Evolutionary conservation across 2,329 filamentous ascomycete genomes (phyloP).

Genomic region (Ophiocordyceps australis): DNA sequence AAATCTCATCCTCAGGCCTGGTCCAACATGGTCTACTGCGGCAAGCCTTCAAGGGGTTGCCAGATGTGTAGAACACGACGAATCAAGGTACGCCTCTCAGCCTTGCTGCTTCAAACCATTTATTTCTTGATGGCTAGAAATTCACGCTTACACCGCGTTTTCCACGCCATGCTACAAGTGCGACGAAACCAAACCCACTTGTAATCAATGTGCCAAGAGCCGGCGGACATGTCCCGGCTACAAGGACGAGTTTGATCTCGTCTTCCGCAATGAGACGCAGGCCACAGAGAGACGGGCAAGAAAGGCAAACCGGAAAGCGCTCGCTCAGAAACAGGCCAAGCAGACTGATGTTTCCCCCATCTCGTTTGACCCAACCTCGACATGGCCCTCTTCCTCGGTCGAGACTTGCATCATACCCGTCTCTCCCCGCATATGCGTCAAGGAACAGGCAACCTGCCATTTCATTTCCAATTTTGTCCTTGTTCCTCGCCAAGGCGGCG

Average conservation of each 20-base stretch:
- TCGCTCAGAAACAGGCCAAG: slow-evolving; percentile 13
- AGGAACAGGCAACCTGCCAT: slow-evolving; percentile 37
- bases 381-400: slow-evolving; percentile 4
- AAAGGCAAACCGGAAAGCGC: slow-evolving; percentile 31
- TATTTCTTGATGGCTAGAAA: background rate
- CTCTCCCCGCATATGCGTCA: slow-evolving; percentile 25
- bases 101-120: no score
- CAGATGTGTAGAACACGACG: slow-evolving; percentile 57
- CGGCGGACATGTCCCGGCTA: slow-evolving; percentile 47
- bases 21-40: slow-evolving; percentile 45
- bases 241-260: slow-evolving; percentile 52
- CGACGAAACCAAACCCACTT: slow-evolving; percentile 48
- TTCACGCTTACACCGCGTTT: background rate
- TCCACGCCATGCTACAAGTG: slow-evolving; percentile 23
- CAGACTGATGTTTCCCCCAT: slow-evolving; percentile 8
- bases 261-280: slow-evolving; percentile 56
- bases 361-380: slow-evolving; percentile 3
- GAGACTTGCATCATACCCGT: slow-evolving; percentile 5
- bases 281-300: slow-evolving; percentile 45
- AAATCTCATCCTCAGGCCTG: no score
- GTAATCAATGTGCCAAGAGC: slow-evolving; percentile 46
- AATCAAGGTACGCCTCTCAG: slow-evolving; percentile 44
- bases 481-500: slow-evolving; percentile 27
- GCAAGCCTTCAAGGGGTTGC: slow-evolving; percentile 49
- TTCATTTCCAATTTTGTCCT: slow-evolving; percentile 44